These are phyloP conservation scores for Colletotrichum horii DNA, from an alignment of 2,329 filamentous ascomycete species.

Conservation along the genomic window DNA sequence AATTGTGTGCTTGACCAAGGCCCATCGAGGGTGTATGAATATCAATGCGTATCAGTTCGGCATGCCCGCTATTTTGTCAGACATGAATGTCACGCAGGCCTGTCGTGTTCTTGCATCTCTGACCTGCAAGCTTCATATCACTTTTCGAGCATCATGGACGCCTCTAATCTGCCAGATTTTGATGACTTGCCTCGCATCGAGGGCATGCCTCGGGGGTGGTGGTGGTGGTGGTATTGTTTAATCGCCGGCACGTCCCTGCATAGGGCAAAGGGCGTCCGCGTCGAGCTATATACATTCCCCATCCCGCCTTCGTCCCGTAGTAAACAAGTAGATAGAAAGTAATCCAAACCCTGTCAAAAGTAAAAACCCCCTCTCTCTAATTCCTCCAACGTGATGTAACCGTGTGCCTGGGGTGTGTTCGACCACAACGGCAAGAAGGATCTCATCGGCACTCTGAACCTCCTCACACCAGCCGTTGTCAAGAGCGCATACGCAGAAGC, in stretches of 20 bases:
- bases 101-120: neutral
- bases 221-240: too few relatives aligned
- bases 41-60: neutral
- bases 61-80: neutral
- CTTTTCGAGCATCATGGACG: neutral
- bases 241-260: too few relatives aligned
- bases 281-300: too few relatives aligned
- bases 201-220: conserved; percentile 51
- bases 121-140: neutral
- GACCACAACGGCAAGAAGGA: conserved; percentile 56
- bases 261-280: too few relatives aligned
- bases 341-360: too few relatives aligned
- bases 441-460: conserved; percentile 55
- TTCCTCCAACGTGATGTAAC: too few relatives aligned
- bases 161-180: conserved; percentile 43
- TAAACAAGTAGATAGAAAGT: too few relatives aligned
- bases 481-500: conserved; percentile 46
- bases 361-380: too few relatives aligned
- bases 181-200: conserved; percentile 46
- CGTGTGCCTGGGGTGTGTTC: conserved; percentile 59
- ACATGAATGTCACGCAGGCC: neutral
- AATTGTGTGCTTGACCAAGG: neutral
- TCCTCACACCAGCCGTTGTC: conserved; percentile 51
- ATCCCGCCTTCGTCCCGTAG: too few relatives aligned
- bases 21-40: neutral